A percentile compares a stretch with the other conserved stretches of the same genome.
Evolutionary conservation across 148 eudicot species (phyloP).

Genomic region (Nepenthes gracilis): DNA sequence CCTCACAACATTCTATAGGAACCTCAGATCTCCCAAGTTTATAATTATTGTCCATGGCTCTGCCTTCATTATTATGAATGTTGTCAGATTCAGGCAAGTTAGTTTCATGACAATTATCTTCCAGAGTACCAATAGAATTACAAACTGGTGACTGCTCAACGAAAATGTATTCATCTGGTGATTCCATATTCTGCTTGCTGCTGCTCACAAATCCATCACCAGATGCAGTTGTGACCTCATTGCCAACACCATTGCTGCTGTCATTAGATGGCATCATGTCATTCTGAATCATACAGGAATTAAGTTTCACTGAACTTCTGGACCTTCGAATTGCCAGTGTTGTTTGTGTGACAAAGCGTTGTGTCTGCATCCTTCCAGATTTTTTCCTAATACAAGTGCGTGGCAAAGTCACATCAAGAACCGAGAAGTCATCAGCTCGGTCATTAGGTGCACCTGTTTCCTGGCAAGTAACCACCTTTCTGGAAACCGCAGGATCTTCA

Average conservation of each 20-base stretch:
- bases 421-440: slow-evolving; percentile 18
- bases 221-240: slow-evolving; percentile 26
- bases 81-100: slow-evolving; percentile 52
- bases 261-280: slow-evolving; percentile 22
- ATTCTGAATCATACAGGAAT: slow-evolving; percentile 26
- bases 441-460: slow-evolving; percentile 31
- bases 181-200: slow-evolving; percentile 51
- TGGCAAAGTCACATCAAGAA: slow-evolving; percentile 13
- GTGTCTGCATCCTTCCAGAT: slow-evolving; percentile 29
- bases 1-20: slow-evolving; percentile 24
- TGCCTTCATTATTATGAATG: slow-evolving; percentile 45
- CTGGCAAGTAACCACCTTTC: slow-evolving; percentile 25
- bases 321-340: slow-evolving; percentile 34
- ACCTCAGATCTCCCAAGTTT: slow-evolving; percentile 32
- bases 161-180: slow-evolving; percentile 33
- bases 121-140: slow-evolving; percentile 45
- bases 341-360: slow-evolving; percentile 21
- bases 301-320: slow-evolving; percentile 43
- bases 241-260: slow-evolving; percentile 17
- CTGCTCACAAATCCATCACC: slow-evolving; percentile 44
- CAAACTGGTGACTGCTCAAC: slow-evolving; percentile 34
- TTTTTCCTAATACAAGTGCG: slow-evolving; percentile 31
- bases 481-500: slow-evolving; percentile 33
- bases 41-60: slow-evolving; percentile 42
- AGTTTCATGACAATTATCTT: slow-evolving; percentile 53